Conservation (phyloP, 2,329 filamentous ascomycete species). For the Neofusicoccum cordaticola region DNA sequence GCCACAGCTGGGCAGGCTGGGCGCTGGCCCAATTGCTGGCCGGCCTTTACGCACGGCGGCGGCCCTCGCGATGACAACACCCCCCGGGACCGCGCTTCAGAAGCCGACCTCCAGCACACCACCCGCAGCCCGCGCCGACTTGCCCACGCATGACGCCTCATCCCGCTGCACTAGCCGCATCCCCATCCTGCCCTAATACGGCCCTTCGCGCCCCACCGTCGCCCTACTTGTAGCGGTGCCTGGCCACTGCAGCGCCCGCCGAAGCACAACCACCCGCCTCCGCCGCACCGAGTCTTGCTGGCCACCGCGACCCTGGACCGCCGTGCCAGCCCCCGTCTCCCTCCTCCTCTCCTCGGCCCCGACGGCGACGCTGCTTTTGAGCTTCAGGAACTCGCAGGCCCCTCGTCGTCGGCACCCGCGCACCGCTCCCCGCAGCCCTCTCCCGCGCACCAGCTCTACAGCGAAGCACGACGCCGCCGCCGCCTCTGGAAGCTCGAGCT, state of each 20-base stretch:
- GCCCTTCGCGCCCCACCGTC: background rate
- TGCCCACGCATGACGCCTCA: conserved; percentile 9
- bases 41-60: background rate
- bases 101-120: background rate
- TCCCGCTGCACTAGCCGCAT: conserved; percentile 1
- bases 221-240: conserved; percentile 7
- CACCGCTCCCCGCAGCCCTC: background rate
- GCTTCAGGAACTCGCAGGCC: conserved; percentile 7
- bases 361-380: conserved; percentile 12
- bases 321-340: background rate
- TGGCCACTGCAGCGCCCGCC: background rate
- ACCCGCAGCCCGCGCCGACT: background rate
- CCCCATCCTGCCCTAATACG: background rate
- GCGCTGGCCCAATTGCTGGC: background rate
- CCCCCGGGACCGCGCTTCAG: background rate
- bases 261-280: background rate
- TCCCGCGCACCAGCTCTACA: background rate
- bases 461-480: background rate
- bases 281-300: background rate
- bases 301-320: conserved; percentile 17
- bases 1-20: background rate
- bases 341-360: background rate
- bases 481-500: conserved; percentile 62
- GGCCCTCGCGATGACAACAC: background rate
- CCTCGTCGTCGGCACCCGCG: background rate